Base-by-base conservation (phyloP, 345 rosid genomes). In the Bruguiera gymnorhiza region DNA sequence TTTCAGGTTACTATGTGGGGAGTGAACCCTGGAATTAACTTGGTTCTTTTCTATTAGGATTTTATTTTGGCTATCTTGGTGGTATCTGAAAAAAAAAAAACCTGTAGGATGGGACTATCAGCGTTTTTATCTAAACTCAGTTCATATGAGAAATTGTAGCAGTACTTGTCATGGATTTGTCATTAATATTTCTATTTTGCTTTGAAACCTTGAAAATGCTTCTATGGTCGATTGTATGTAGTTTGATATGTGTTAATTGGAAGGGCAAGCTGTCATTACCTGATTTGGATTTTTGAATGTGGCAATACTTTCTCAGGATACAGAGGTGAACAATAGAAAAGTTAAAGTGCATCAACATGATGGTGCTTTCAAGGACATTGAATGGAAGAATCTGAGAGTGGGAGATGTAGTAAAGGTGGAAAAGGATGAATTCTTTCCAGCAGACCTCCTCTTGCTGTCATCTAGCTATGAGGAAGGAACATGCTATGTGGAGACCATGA, bases 401-500 rank as follows among this genome's bases (percentile, higher is more conserved):
- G 98, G 98, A 72, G 92, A 93, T 73, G 76, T 86, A 73, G 96
- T 91, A 70, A 91, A 88, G 86, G 88, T 93, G 70, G 83, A 85
- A 77, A 91, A 91, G 73, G 88, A 93, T 68, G 83, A 91, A 70
- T 88, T 87, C 83, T 91, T 93, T 67, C 98, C 98, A 0, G 88
- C 94, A 1, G 98, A 93, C 59, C 89, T 93, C 43, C 76, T 91
- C 62, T 79, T 93, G 79, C 89, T 93, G 23, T 85, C 94, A 0
- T 91, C 98, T 16, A 87, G 89, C 76, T 91, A 88, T 70, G 96
- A 87, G 1, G 97, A 91, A 70, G 92, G 87, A 60, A 71, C 83
- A 66, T 91, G 97, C 82, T 93, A 91, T 77, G 97, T 93, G n/a
- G 98, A 91, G 85, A 93, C 98, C 52, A 93, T 86, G 96, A 93